Conservation (phyloP, 306 rosid species). For the Acacia melanoxylon region DNA sequence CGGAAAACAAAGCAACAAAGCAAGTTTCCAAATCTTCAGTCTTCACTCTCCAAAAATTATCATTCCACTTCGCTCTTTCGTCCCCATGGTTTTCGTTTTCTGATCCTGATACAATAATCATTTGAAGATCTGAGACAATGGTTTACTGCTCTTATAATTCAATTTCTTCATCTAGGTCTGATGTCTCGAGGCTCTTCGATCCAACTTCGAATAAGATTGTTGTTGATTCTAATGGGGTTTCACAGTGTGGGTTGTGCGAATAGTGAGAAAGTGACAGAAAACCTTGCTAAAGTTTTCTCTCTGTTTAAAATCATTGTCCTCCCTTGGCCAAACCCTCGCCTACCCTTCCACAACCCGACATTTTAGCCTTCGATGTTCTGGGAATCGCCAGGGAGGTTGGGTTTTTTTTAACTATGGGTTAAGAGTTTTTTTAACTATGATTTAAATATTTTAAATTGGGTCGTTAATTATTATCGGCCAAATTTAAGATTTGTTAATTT, state of each 20-base stretch:
- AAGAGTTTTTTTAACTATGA: too few species aligned
- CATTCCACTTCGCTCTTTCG: constrained; percentile 65
- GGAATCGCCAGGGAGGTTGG: too few species aligned
- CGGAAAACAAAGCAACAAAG: constrained; percentile 34
- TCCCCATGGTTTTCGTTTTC: constrained; percentile 50
- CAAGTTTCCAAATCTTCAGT: constrained; percentile 38
- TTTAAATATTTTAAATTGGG: too few species aligned
- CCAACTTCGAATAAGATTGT: constrained; percentile 29
- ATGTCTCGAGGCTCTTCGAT: constrained; percentile 29
- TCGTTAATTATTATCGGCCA: too few species aligned
- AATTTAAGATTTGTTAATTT: too few species aligned
- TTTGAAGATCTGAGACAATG: constrained; percentile 16
- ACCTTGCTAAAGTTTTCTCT: too few species aligned
- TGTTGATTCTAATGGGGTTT: constrained; percentile 34
- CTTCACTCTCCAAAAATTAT: constrained; percentile 42
- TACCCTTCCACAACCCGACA: too few species aligned
- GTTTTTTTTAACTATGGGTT: too few species aligned
- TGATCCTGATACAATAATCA: constrained; percentile 17
- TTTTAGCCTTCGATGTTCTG: too few species aligned
- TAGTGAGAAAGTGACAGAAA: constrained; percentile 20
- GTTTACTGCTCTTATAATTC: constrained; percentile 38
- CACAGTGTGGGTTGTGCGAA: constrained; percentile 35
- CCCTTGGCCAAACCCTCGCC: too few species aligned
- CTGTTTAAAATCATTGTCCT: too few species aligned
- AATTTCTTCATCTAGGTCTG: constrained; percentile 35